Evolutionary conservation across 192 early-diverging fungal species (phyloP).

Genomic region (Backusella circina): DNA sequence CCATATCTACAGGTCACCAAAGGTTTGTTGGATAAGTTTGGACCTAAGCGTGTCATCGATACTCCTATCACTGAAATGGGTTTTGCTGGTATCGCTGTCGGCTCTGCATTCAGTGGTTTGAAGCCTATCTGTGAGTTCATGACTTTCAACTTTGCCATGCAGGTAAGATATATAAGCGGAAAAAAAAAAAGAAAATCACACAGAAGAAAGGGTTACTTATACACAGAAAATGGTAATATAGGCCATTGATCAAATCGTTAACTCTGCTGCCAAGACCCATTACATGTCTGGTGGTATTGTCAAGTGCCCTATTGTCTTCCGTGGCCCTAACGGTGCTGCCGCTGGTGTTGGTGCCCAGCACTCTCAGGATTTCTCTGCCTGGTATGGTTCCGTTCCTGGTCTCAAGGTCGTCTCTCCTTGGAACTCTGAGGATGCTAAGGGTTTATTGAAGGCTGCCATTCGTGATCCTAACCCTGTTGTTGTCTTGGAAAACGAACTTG

Average conservation of each 20-base stretch:
- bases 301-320: constrained; percentile 93
- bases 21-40: constrained; percentile 96
- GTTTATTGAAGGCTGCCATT: constrained; percentile 96
- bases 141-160: constrained; percentile 99
- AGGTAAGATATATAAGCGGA: constrained; percentile 50
- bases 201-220: too few relatives aligned
- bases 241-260: constrained; percentile 98
- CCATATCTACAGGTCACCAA: constrained; percentile 75
- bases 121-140: constrained; percentile 99
- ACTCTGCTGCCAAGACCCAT: constrained; percentile 97
- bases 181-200: neutral
- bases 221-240: too few relatives aligned
- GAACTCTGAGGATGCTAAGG: constrained; percentile 96
- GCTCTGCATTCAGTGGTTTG: constrained; percentile 88
- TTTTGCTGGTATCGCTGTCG: constrained; percentile 94
- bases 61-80: constrained; percentile 99
- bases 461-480: constrained; percentile 98
- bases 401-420: constrained; percentile 96
- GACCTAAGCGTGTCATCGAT: constrained; percentile 94
- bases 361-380: constrained; percentile 97
- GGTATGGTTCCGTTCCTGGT: constrained; percentile 96
- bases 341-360: constrained; percentile 98
- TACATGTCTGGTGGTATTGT: constrained; percentile 96
- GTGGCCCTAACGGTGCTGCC: constrained; percentile 97
- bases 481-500: constrained; percentile 95